Conservation (phyloP, 495 filamentous ascomycete species). For the Astrothelium subdiscretum region DNA sequence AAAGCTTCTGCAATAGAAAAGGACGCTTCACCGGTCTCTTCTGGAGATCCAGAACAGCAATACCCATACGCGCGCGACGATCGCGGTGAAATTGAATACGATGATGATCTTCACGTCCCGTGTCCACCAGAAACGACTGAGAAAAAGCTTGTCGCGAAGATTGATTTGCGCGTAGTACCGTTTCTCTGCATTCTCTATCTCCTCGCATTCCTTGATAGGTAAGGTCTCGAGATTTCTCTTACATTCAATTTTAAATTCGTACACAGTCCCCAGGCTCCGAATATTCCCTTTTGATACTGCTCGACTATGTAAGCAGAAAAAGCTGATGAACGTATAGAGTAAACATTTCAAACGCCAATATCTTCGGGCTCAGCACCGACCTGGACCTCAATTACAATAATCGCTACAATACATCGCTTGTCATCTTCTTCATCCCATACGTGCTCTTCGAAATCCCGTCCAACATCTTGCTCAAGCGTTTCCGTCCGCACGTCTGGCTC, state of each 20-base stretch:
- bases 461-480: constrained; percentile 72
- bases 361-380: constrained; percentile 52
- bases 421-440: constrained; percentile 91
- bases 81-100: constrained; percentile 9
- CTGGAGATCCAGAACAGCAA: constrained; percentile 2
- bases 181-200: constrained; percentile 75
- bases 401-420: constrained; percentile 67
- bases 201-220: constrained; percentile 79
- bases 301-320: too few relatives aligned
- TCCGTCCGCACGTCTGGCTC: constrained; percentile 72
- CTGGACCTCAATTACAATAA: constrained; percentile 43
- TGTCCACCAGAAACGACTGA: constrained; percentile 58
- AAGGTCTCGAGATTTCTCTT: constrained; percentile 15
- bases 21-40: constrained; percentile 6
- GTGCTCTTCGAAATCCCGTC: constrained; percentile 79
- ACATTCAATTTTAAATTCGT: constrained; percentile 14
- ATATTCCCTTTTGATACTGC: too few relatives aligned
- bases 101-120: constrained; percentile 16
- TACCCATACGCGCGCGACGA: constrained; percentile 8
- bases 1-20: not conserved
- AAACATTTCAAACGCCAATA: constrained; percentile 39
- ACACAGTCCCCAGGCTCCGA: too few relatives aligned
- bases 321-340: constrained; percentile 9
- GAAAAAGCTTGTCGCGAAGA: constrained; percentile 57
- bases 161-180: constrained; percentile 73